Conservation (phyloP, 495 filamentous ascomycete species). For the Trichocladium uniseriatum region DNA sequence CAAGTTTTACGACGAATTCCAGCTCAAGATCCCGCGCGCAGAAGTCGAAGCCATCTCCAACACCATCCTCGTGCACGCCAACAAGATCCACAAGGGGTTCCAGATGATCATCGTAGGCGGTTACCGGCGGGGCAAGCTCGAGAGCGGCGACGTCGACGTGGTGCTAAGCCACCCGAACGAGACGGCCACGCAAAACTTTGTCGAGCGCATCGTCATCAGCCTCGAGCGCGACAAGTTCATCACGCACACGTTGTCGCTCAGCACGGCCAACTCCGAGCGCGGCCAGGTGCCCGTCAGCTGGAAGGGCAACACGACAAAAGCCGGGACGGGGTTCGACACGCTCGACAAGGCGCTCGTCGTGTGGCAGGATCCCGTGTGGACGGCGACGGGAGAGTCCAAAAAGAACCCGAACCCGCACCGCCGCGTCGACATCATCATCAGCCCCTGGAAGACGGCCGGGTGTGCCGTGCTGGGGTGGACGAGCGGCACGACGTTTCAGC, state of each 20-base stretch:
- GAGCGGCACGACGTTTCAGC: conserved; percentile 78
- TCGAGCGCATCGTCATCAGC: conserved; percentile 56
- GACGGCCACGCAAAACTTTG: conserved; percentile 50
- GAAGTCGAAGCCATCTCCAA: conserved; percentile 66
- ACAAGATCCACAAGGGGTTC: conserved; percentile 42
- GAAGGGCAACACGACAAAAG: conserved; percentile 33
- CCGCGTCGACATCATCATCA: conserved; percentile 88
- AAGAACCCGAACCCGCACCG: conserved; percentile 70
- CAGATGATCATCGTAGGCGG: conserved; percentile 73
- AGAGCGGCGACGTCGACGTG: conserved; percentile 75
- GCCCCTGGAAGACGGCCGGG: conserved; percentile 77
- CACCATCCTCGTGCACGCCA: conserved; percentile 55
- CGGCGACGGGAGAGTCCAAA: conserved; percentile 17
- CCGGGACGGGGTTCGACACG: conserved; percentile 61
- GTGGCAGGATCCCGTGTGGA: conserved; percentile 73
- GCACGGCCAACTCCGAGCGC: conserved; percentile 54
- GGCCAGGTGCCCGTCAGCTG: conserved; percentile 55
- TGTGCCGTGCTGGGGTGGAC: conserved; percentile 87
- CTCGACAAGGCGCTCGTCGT: conserved; percentile 89
- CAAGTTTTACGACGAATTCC: conserved; percentile 91
- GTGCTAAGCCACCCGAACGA: conserved; percentile 74
- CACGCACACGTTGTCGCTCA: conserved; percentile 71
- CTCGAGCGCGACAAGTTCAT: conserved; percentile 63
- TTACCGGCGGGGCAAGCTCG: conserved; percentile 70
- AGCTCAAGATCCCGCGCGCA: conserved; percentile 53